Evolutionary conservation across 768 basidiomycete genomes (phyloP).

Genomic region (Naganishia randhawae): DNA sequence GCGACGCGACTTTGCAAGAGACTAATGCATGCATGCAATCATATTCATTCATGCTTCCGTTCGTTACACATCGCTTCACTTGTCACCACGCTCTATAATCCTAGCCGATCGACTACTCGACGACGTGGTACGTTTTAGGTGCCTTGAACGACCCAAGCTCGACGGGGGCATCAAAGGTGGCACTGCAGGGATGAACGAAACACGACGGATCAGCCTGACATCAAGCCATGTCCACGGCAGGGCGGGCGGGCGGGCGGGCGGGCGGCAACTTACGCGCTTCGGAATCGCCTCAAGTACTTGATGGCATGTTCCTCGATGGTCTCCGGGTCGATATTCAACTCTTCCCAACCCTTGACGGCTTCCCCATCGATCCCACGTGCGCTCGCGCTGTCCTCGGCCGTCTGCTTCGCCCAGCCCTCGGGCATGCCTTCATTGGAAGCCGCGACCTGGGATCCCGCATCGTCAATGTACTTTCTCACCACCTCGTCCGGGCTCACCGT

Average conservation of each 20-base stretch:
- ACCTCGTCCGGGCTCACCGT: constrained; percentile 86
- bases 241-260: constrained; percentile 11
- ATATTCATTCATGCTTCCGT: no score
- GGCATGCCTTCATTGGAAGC: constrained; percentile 27
- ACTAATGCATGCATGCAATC: no score
- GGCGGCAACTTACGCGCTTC: constrained; percentile 69
- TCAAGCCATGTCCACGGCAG: neutral
- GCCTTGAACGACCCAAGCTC: constrained; percentile 48
- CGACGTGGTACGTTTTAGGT: constrained; percentile 49
- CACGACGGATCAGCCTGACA: neutral
- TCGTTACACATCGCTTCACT: no score
- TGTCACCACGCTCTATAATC: no score
- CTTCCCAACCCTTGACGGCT: constrained; percentile 70
- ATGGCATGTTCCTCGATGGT: constrained; percentile 85
- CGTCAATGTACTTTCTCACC: constrained; percentile 77
- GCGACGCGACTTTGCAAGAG: no score
- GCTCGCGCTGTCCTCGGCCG: constrained; percentile 14
- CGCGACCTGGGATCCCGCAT: constrained; percentile 55
- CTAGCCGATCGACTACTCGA: constrained; percentile 39
- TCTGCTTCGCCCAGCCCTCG: constrained; percentile 37
- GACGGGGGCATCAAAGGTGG: constrained; percentile 48
- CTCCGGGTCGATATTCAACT: constrained; percentile 73
- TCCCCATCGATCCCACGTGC: constrained; percentile 52
- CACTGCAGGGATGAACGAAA: constrained; percentile 30
- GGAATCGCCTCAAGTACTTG: constrained; percentile 81